Conservation (phyloP, 345 rosid species). For the Syzygium aqueum region DNA sequence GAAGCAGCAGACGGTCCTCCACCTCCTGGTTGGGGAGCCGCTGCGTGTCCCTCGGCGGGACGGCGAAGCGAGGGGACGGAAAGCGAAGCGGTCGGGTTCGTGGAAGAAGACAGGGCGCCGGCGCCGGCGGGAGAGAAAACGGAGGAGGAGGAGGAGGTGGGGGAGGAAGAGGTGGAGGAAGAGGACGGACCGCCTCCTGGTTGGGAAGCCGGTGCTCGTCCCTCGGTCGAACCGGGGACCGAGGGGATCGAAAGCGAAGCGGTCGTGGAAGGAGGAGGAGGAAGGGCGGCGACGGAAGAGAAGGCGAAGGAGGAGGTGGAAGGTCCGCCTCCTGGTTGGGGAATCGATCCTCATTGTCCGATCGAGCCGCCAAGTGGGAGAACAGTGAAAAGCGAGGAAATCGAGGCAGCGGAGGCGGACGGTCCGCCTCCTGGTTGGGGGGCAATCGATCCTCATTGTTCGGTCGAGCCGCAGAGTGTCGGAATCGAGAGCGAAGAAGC, state of each 20-base stretch:
- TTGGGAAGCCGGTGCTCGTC: not conserved
- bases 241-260: not conserved
- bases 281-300: not conserved
- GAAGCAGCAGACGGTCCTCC: not conserved
- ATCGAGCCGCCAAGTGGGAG: not conserved
- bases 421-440: not conserved
- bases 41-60: not conserved
- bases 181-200: slow-evolving; percentile 4
- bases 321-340: not conserved
- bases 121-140: not conserved
- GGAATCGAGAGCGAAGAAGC: not conserved
- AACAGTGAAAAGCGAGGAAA: not conserved
- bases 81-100: not conserved
- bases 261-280: not conserved
- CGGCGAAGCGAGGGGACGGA: not conserved
- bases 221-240: not conserved
- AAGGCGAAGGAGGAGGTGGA: slow-evolving; percentile 2
- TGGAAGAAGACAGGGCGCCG: not conserved
- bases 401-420: not conserved
- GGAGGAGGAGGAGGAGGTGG: not conserved
- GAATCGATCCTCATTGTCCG: not conserved
- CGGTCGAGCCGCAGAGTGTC: not conserved
- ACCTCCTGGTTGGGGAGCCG: not conserved
- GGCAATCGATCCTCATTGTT: not conserved
- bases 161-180: not conserved